Evolutionary conservation across 768 basidiomycete species (phyloP), one percentile per base, ranked within the genome.

Genomic region (Trichaptum fuscoviolaceum): DNA sequence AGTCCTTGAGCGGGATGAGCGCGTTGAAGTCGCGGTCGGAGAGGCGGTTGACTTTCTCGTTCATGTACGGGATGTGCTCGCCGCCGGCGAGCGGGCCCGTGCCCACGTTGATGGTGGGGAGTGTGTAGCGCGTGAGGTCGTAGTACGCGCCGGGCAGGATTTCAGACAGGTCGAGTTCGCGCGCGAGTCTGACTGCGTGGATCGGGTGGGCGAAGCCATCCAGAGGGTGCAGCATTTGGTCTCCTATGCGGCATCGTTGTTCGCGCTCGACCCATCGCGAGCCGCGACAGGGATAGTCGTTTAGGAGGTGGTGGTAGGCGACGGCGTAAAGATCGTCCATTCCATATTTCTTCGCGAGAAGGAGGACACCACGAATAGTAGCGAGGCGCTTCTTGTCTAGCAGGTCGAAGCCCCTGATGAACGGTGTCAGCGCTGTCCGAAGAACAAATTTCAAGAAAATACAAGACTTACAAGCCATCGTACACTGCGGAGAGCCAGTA

Each of bases 71-170:
- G 77, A 96, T 99, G 77, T 99, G 97, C 20, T 88, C 81, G 60
- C 99, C 85, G n/a, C 97, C 97, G 71, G 99, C 99, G 0, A 96
- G 96, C 0, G 98, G 74, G 96, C 97, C 98, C 0, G 96, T 96
- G 58, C 96, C 73, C 71, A 98, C 85, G 75, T 99, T 96, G 68
- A 99, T 87, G 59, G 93, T 70, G 20, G 95, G 92, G 73, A 96
- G 93, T 10, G 96, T 99, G 78, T 87, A 96, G 20, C 95, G 86
- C 26, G 96, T 97, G 67, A 99, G 88, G 75, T 98, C 89, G 77
- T 99, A 95, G 35, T 93, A 96, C 10, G 42, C 42, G 42, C 6
- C 42, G 42, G 42, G 42, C 5, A 52, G 42, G 42, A 52, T 15
- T 12, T 52, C 42, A 20, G 42, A 12, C 5, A 52, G 42, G 15